Percentiles rank a stretch among this genome's conserved stretches.
phyloP scores from a whole-genome alignment of 306 rosid genomes.

The Benincasa hispida region DNA sequence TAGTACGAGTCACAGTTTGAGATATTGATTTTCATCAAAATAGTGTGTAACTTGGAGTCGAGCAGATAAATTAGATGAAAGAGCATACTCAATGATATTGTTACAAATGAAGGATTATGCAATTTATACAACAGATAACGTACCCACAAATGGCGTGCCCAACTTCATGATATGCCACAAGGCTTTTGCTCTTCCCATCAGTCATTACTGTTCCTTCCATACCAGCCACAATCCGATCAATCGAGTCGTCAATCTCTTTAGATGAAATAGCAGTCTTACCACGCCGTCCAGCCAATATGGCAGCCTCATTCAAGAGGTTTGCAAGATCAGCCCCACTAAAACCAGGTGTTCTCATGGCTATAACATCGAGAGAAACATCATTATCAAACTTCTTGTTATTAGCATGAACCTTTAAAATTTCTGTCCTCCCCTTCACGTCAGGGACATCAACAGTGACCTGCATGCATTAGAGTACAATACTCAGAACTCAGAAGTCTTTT shows the following conservation, averaged over 20 bases:
- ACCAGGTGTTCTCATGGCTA: constrained; percentile 98
- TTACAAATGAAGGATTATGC: not conserved
- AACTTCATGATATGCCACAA: constrained; percentile 95
- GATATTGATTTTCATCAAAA: not conserved
- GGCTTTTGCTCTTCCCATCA: constrained; percentile 94
- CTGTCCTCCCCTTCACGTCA: constrained; percentile 86
- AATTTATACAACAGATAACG: constrained; percentile 13
- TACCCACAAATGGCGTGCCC: constrained; percentile 99
- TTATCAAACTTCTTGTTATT: constrained; percentile 77
- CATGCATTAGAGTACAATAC: constrained; percentile 25
- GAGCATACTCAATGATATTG: not conserved
- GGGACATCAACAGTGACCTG: constrained; percentile 95
- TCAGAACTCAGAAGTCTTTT: constrained; percentile 2
- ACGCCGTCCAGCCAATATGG: constrained; percentile 92
- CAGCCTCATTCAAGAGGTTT: constrained; percentile 93
- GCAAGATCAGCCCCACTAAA: constrained; percentile 99
- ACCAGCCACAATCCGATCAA: constrained; percentile 98
- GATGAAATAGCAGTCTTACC: constrained; percentile 80
- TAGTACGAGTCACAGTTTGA: not conserved
- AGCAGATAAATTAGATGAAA: not conserved
- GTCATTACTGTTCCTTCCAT: constrained; percentile 99
- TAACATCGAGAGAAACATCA: constrained; percentile 76
- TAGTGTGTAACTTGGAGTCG: not conserved
- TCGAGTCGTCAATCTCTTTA: constrained; percentile 92
- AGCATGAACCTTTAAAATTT: constrained; percentile 89